A percentile compares a stretch with the other conserved stretches of the same genome.
phyloP scores from a whole-genome alignment of 192 early-diverging fungal genomes.

The Backusella psychrophila region DNA sequence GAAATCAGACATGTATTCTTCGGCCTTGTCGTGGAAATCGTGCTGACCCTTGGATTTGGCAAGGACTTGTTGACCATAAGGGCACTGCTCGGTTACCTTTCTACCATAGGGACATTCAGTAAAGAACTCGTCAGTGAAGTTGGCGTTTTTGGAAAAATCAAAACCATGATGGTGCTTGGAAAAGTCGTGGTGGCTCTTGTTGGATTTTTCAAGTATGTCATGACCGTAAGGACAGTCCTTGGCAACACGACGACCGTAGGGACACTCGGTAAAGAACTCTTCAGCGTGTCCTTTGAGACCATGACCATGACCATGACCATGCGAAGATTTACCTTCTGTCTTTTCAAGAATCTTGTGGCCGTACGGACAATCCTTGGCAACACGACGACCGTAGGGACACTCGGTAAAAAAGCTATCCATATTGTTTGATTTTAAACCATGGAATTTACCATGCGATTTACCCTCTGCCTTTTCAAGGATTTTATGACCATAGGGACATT shows the following conservation, averaged over 20 bases:
- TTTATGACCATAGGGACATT: not conserved
- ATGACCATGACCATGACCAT: not conserved
- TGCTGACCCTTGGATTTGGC: not conserved
- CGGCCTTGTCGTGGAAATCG: not conserved
- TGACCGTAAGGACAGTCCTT: conserved; percentile 2
- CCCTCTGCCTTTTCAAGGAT: not conserved
- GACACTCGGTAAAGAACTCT: not conserved
- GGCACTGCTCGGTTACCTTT: not conserved
- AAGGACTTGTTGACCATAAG: not conserved
- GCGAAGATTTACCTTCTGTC: not conserved
- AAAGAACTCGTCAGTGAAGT: not conserved
- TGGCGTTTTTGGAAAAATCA: no score
- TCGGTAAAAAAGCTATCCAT: not conserved
- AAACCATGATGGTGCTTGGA: no score
- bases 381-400: not conserved
- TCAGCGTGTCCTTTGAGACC: not conserved
- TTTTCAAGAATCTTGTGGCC: not conserved
- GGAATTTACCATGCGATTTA: not conserved
- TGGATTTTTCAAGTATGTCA: not conserved
- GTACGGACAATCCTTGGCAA: not conserved
- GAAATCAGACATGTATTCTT: not conserved
- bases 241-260: not conserved
- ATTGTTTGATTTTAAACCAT: not conserved
- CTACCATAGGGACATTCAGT: not conserved
- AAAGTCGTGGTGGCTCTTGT: not conserved